Base-by-base conservation (phyloP, 768 basidiomycete genomes). In the Astraeus odoratus region DNA sequence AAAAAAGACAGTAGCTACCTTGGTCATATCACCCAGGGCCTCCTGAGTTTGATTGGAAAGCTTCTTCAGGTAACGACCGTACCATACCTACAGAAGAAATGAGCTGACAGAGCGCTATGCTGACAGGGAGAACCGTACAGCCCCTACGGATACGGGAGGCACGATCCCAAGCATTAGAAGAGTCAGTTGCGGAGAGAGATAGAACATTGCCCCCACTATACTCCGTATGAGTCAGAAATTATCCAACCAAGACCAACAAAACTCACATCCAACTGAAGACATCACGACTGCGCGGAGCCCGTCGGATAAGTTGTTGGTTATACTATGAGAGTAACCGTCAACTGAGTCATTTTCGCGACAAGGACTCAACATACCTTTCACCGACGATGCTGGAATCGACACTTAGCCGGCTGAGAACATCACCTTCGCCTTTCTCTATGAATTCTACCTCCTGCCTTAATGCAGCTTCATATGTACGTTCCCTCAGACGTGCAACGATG, bases 1-100 rank as follows among this genome's bases (percentile, higher is more conserved):
- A 27, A 18, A 24, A 36, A 40, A 31, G 13, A n/a, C 8, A n/a
- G n/a, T 22, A 29, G 4, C 36, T 25, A 68, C 73, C 65, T 78
- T 93, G 25, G 92, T 90, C 93, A 95, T 92, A 44, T 95, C 93
- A 44, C 94, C 94, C 42, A 96, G 76, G 1, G 94, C 91, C 57
- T 93, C 92, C 63, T 99, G 95, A 5, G 95, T 94, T 56, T 82
- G 71, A 55, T 89, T 91, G 6, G 90, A 90, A 3, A 99, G 77
- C 49, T 82, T 85, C 60, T 93, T 91, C 43, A 99, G 68, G 66
- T 97, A 99, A 10, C 93, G 81, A 51, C 95, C 94, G 56, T 99
- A 99, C 61, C 92, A 87, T 10, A 97, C 89, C 87, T 95, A 23
- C 20, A 15, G 13, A 15, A 50, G 15, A 40, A 44, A 46, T 54